phyloP scores from a whole-genome alignment of 129 eudicot genomes.

The Arctium lappa region DNA sequence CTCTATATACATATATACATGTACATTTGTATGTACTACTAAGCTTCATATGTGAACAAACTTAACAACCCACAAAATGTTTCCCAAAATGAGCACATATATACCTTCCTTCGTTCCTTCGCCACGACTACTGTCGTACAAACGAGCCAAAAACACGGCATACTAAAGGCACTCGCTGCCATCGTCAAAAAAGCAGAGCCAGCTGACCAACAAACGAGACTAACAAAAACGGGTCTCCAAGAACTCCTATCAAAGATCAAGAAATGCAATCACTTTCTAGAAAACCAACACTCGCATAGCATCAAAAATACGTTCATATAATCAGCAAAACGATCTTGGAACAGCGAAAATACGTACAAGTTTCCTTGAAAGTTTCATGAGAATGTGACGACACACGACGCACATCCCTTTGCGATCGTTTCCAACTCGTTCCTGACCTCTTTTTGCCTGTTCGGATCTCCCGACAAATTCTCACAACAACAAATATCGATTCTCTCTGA shows the following conservation, averaged over 20 bases:
- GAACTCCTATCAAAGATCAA: neutral
- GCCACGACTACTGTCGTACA: neutral
- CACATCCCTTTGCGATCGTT: conserved; percentile 26
- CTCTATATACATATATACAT: no score
- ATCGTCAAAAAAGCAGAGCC: conserved; percentile 21
- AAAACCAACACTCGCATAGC: neutral
- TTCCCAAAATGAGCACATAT: conserved; percentile 1
- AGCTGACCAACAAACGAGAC: conserved; percentile 11
- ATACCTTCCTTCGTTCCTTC: neutral
- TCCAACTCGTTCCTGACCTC: conserved; percentile 30
- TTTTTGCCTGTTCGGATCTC: conserved; percentile 26
- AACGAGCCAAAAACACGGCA: conserved; percentile 10
- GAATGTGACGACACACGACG: conserved; percentile 31
- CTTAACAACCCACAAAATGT: conserved; percentile 9
- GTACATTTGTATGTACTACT: neutral
- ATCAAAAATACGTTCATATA: neutral
- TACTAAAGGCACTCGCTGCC: neutral
- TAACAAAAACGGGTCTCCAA: conserved; percentile 5
- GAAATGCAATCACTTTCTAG: neutral
- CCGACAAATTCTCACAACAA: conserved; percentile 28
- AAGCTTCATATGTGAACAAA: neutral
- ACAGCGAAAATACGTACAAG: conserved; percentile 23
- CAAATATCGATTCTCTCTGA: conserved; percentile 42
- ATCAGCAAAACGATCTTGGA: neutral
- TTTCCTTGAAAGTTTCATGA: conserved; percentile 19